Percentiles rank a stretch among this genome's conserved stretches.
Conservation (phyloP, 805 yeast genomes). For the Yarrowia sp. region DNA sequence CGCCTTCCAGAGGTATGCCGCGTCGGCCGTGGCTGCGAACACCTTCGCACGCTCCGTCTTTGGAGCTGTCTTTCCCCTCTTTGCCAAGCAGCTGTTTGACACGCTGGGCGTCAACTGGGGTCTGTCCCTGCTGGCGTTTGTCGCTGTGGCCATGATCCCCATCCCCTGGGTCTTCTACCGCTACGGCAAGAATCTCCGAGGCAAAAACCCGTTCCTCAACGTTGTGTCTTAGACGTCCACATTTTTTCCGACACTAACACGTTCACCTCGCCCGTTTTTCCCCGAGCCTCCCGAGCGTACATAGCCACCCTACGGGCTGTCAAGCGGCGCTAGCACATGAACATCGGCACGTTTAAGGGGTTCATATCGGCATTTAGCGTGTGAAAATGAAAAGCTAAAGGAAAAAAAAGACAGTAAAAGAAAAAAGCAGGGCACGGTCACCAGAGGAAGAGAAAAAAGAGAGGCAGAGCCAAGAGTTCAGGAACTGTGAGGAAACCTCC, state of each 20-base stretch:
- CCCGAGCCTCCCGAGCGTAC: neutral
- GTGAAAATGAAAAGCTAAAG: neutral
- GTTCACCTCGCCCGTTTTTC: neutral
- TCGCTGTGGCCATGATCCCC: constrained; percentile 50
- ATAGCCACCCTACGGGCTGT: neutral
- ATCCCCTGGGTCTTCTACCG: constrained; percentile 43
- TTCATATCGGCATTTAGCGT: neutral
- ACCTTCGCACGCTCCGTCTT: constrained; percentile 70
- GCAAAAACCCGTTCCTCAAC: constrained; percentile 2
- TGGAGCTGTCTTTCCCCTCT: constrained; percentile 80
- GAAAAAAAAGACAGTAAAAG: neutral
- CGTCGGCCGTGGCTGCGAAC: constrained; percentile 86
- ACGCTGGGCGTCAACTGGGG: constrained; percentile 79
- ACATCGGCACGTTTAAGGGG: neutral
- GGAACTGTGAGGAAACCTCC: neutral
- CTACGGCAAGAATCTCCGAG: neutral
- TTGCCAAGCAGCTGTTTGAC: constrained; percentile 78
- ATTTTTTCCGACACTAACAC: too few species aligned
- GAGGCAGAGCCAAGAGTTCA: neutral
- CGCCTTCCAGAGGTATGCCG: constrained; percentile 58
- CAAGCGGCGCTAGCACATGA: neutral
- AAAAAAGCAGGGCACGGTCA: neutral
- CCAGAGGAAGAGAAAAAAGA: neutral
- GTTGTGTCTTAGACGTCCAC: neutral
- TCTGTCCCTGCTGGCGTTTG: constrained; percentile 51